A percentile compares a stretch with the other conserved stretches of the same genome.
phyloP scores from a whole-genome alignment of 2,329 filamentous ascomycete genomes.

The Juglanconis sp. region DNA sequence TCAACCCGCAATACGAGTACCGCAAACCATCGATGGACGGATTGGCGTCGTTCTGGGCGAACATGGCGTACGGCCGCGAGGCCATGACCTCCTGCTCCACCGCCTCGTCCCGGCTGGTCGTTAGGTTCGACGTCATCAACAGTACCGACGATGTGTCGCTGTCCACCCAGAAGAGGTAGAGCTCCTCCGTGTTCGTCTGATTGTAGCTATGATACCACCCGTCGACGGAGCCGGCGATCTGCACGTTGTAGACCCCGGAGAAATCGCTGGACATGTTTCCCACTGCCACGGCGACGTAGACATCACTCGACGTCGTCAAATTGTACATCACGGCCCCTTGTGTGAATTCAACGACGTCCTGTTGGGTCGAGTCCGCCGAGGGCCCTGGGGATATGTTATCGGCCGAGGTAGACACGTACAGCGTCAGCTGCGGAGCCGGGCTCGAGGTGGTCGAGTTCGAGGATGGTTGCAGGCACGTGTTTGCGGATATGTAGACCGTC shows the following conservation, averaged over 20 bases:
- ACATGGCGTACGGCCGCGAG: conserved; percentile 70
- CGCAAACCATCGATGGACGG: conserved; percentile 64
- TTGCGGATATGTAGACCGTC: conserved; percentile 77
- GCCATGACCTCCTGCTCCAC: conserved; percentile 54
- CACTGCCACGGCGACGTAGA: conserved; percentile 76
- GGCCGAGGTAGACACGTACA: conserved; percentile 70
- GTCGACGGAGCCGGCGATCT: conserved; percentile 81
- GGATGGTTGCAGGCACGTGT: conserved; percentile 76
- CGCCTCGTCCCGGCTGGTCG: conserved; percentile 48
- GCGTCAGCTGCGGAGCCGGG: conserved; percentile 66
- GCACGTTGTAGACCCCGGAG: conserved; percentile 69
- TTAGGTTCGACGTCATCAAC: conserved; percentile 74
- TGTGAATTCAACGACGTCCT: conserved; percentile 51
- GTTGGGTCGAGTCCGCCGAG: conserved; percentile 38
- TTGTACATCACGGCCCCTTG: conserved; percentile 69
- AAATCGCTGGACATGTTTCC: conserved; percentile 61
- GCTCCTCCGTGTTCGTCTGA: conserved; percentile 41
- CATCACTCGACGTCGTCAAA: conserved; percentile 58
- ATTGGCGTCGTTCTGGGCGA: conserved; percentile 62
- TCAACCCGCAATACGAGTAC: conserved; percentile 79
- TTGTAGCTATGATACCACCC: conserved; percentile 69
- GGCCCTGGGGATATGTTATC: conserved; percentile 67
- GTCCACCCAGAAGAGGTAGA: conserved; percentile 74
- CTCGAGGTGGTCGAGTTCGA: conserved; percentile 43
- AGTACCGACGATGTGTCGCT: conserved; percentile 77